A percentile compares a stretch with the other conserved stretches of the same genome.
Conservation (phyloP, 2,329 filamentous ascomycete species). For the Claviceps fusiformis region DNA sequence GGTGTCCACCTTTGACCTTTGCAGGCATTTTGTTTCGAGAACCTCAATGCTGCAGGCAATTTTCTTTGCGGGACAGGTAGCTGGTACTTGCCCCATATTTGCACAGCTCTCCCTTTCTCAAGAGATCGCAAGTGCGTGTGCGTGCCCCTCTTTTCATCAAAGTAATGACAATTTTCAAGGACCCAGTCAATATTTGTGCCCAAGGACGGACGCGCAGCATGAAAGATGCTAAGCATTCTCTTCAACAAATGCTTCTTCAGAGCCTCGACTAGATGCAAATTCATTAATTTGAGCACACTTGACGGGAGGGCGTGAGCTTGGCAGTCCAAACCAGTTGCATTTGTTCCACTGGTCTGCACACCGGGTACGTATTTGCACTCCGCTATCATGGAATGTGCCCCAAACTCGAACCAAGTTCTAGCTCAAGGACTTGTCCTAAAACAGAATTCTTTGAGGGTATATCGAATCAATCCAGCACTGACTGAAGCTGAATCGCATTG, state of each 20-base stretch:
- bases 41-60: neutral
- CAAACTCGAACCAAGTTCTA: neutral
- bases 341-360: neutral
- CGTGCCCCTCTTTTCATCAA: neutral
- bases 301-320: neutral
- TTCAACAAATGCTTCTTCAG: neutral
- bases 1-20: slow-evolving; percentile 10
- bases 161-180: too few relatives aligned
- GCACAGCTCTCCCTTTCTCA: too few relatives aligned
- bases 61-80: neutral
- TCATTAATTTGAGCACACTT: neutral
- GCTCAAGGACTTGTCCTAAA: neutral
- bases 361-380: neutral
- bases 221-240: neutral
- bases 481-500: neutral
- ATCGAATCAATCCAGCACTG: neutral
- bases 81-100: neutral
- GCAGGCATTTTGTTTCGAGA: neutral
- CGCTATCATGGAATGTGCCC: neutral
- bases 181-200: neutral
- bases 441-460: neutral
- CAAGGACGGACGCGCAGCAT: neutral
- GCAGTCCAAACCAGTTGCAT: neutral
- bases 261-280: neutral
- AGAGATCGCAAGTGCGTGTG: neutral